A percentile compares a stretch with the other conserved stretches of the same genome.
Evolutionary conservation across 768 basidiomycete species (phyloP).

Genomic region (Inosperma sp.): DNA sequence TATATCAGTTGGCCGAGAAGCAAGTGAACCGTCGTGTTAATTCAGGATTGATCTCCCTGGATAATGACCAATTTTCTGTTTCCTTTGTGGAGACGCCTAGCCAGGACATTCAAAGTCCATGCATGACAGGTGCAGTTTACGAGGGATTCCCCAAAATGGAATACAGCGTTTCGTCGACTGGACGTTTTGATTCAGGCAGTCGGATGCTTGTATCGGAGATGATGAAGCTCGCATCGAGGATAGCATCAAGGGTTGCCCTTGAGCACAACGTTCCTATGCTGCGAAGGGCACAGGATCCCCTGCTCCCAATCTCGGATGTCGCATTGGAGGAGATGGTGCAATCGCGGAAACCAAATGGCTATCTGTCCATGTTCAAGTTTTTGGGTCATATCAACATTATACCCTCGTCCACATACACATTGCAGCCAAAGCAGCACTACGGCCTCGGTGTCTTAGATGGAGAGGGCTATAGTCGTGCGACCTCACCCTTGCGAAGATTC

Average conservation of each 20-base stretch:
- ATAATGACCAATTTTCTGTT: neutral
- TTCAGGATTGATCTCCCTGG: conserved; percentile 7
- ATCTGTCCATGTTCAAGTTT: conserved; percentile 36
- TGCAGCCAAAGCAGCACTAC: conserved; percentile 62
- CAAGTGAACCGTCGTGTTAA: conserved; percentile 14
- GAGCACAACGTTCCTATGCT: conserved; percentile 59
- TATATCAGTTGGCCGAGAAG: conserved; percentile 19
- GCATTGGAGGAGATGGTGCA: conserved; percentile 43
- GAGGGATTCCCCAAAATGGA: conserved; percentile 48
- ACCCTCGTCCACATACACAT: conserved; percentile 39
- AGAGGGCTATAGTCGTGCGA: conserved; percentile 79
- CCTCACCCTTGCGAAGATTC: conserved; percentile 86
- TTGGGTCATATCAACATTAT: conserved; percentile 32
- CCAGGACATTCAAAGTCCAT: conserved; percentile 29
- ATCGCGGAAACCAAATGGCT: conserved; percentile 42
- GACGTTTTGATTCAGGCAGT: conserved; percentile 35
- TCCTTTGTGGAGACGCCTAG: conserved; percentile 18
- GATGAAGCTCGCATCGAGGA: conserved; percentile 76
- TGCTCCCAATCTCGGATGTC: conserved; percentile 27
- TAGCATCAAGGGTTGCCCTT: conserved; percentile 65
- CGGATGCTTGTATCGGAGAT: conserved; percentile 65
- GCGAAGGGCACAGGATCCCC: conserved; percentile 46
- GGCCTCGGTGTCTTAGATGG: conserved; percentile 61
- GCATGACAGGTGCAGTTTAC: conserved; percentile 27
- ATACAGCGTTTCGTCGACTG: conserved; percentile 39